phyloP scores from a whole-genome alignment of 2,329 filamentous ascomycete genomes.

The Beauveria sp. region DNA sequence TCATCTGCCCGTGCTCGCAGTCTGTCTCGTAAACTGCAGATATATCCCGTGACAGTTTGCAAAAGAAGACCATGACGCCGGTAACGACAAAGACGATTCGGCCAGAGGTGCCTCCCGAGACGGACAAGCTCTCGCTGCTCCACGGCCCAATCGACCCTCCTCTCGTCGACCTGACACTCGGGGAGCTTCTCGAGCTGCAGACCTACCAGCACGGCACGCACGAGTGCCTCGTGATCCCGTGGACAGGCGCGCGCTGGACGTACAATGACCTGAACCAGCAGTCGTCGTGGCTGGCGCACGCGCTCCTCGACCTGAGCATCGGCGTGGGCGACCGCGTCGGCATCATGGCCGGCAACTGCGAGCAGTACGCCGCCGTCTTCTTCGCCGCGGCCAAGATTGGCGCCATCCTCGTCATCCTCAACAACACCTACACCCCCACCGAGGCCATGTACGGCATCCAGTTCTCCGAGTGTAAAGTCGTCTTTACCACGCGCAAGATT shows the following conservation, averaged over 20 bases:
- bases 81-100: conserved; percentile 20
- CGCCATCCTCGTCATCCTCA: conserved; percentile 66
- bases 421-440: conserved; percentile 72
- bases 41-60: background rate
- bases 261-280: conserved; percentile 58
- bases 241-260: conserved; percentile 69
- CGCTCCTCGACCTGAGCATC: conserved; percentile 60
- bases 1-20: background rate
- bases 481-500: conserved; percentile 66
- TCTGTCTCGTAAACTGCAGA: background rate
- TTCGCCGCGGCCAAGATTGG: conserved; percentile 63
- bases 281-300: conserved; percentile 54
- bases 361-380: conserved; percentile 74
- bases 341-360: conserved; percentile 70
- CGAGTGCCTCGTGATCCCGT: conserved; percentile 66
- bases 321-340: conserved; percentile 62
- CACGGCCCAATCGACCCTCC: conserved; percentile 62
- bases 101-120: conserved; percentile 22
- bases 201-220: conserved; percentile 55
- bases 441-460: conserved; percentile 65
- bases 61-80: background rate
- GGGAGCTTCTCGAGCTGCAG: conserved; percentile 65
- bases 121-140: conserved; percentile 49
- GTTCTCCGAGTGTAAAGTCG: conserved; percentile 63
- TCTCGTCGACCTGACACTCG: conserved; percentile 63